A percentile compares a stretch with the other conserved stretches of the same genome.
phyloP scores from a whole-genome alignment of 2,329 filamentous ascomycete species.

The Colletotrichum sp. region DNA sequence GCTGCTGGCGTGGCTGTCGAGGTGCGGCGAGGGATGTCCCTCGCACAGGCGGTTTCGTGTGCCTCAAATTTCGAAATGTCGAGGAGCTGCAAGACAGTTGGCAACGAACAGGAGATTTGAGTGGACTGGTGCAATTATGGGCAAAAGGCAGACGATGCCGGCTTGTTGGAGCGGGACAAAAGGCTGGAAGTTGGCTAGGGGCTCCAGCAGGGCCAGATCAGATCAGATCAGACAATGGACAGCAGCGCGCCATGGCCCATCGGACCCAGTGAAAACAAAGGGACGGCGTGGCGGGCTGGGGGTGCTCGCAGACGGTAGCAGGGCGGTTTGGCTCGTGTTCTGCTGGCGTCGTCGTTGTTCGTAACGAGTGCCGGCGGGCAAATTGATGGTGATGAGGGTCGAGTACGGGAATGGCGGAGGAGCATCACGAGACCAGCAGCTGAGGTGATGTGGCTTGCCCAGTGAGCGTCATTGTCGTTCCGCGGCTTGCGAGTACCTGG shows the following conservation, averaged over 20 bases:
- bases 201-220: neutral
- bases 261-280: neutral
- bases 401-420: neutral
- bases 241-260: neutral
- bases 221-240: neutral
- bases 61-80: neutral
- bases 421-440: neutral
- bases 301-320: neutral
- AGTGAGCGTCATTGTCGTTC: neutral
- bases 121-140: slow-evolving; percentile 3
- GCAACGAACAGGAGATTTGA: slow-evolving; percentile 1
- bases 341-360: neutral
- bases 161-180: neutral
- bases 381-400: neutral
- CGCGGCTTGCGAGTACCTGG: neutral
- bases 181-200: neutral
- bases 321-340: neutral
- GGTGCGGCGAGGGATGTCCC: neutral
- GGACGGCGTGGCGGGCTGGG: neutral
- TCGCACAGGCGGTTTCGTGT: slow-evolving; percentile 7
- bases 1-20: slow-evolving; percentile 1
- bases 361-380: neutral
- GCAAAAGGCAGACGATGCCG: neutral
- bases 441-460: neutral
- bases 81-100: neutral